These are phyloP conservation scores for Pseudogymnoascus sp. DNA, from an alignment of 2,329 filamentous ascomycete species.

Conservation along the genomic window DNA sequence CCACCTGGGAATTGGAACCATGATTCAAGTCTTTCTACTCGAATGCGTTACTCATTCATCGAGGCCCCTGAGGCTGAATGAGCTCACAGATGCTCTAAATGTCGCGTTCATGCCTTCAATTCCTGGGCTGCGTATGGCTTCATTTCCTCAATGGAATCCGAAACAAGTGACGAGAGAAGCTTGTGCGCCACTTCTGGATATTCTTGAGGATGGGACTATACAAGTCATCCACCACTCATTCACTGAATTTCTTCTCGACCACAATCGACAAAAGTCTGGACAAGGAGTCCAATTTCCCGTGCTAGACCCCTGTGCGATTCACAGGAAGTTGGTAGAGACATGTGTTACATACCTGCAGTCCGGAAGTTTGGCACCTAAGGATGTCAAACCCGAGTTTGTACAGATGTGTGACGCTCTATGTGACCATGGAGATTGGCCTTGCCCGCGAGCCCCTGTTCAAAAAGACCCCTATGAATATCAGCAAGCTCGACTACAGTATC, in stretches of 20 bases:
- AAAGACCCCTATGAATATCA: conserved; percentile 13
- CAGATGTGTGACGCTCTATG: neutral
- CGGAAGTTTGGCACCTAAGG: conserved; percentile 10
- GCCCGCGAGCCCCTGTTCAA: neutral
- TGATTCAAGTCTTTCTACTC: conserved; percentile 20
- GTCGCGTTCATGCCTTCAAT: neutral
- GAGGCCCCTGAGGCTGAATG: conserved; percentile 20
- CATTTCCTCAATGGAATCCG: neutral
- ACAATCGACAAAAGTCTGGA: conserved; percentile 2
- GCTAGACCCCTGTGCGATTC: conserved; percentile 4
- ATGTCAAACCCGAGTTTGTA: neutral
- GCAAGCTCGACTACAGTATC: conserved; percentile 16
- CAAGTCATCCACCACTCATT: conserved; percentile 42
- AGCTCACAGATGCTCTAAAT: conserved; percentile 14
- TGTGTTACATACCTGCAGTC: conserved; percentile 15
- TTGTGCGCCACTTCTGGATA: conserved; percentile 37
- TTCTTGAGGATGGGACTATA: conserved; percentile 38
- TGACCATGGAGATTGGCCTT: neutral
- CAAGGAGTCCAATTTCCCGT: conserved; percentile 12
- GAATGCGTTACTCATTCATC: conserved; percentile 21
- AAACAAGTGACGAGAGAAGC: conserved; percentile 24
- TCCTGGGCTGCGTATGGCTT: neutral
- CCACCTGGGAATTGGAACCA: conserved; percentile 13
- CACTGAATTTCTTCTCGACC: conserved; percentile 38
- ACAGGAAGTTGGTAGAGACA: conserved; percentile 10